Percentiles rank a stretch among this genome's conserved stretches.
Evolutionary conservation across 129 eudicot genomes (phyloP).

Genomic region (Centrapalus pauciflorus): DNA sequence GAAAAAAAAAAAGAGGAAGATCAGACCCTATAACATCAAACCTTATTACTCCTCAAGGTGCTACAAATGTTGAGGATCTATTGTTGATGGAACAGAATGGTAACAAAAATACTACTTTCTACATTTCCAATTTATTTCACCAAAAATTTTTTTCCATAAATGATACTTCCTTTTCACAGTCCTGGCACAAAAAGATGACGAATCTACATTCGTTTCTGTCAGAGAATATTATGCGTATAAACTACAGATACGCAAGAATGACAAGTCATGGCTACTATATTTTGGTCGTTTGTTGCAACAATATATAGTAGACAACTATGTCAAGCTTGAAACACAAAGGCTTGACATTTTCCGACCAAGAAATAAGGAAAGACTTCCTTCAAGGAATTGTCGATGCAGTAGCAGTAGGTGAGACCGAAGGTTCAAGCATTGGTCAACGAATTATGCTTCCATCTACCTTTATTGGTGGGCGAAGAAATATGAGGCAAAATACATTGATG

Average conservation of each 20-base stretch:
- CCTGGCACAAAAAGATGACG: background rate
- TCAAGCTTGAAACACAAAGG: too few species aligned
- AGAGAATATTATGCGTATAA: background rate
- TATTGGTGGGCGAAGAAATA: slow-evolving; percentile 9
- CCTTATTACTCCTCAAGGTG: background rate
- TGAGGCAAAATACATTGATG: slow-evolving; percentile 16
- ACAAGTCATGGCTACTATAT: background rate
- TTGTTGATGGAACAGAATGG: background rate
- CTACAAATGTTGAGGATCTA: background rate
- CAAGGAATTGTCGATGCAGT: background rate
- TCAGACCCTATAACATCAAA: too few species aligned
- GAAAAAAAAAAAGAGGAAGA: background rate
- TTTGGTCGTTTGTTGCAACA: background rate
- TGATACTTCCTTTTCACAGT: background rate
- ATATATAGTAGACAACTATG: background rate
- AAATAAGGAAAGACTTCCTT: background rate
- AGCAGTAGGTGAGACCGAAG: too few species aligned
- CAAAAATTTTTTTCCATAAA: background rate
- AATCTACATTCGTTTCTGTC: too few species aligned
- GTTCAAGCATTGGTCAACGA: background rate
- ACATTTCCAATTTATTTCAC: background rate
- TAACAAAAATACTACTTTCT: background rate
- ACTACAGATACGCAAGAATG: background rate
- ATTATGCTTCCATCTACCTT: slow-evolving; percentile 9
- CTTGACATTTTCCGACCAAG: background rate